Base-by-base conservation (phyloP, 2,329 filamentous ascomycete genomes). In the Dichotomopilus funicola region DNA sequence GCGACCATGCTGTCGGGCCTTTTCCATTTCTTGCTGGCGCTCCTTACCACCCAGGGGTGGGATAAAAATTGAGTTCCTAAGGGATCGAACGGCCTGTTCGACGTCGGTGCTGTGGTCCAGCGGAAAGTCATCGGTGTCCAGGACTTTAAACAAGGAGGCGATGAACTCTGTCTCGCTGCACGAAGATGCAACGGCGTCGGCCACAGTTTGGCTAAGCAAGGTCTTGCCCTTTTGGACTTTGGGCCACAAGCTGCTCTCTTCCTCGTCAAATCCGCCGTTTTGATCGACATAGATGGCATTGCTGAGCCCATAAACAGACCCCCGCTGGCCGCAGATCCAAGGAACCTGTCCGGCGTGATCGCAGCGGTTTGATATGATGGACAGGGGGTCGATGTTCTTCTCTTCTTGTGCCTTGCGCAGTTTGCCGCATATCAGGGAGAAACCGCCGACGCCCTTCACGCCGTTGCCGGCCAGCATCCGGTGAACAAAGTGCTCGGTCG, bases 391-490 rank as follows among this genome's bases (percentile, higher is more conserved):
- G 27, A 77, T 65, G 7, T 53, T 58, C 52, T 57, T 53, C 3
- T 55, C 44, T 5, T 58, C 47, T 33, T 58, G 56, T 10, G 61
- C 61, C 31, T 63, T 64, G 10, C 72, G 68, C 62, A 87, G 71
- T 63, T 82, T 84, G 7, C 81, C 82, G 59, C 82, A 85, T n/a
- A 86, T 73, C 64, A 87, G 76, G 31, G 81, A 85, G 65, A 87
- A 87, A 0, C 84, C 83, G 6, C 84, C 84, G 12, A 86, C 80
- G 49, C 80, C 82, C 63, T 79, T 79, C 27, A 83, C 77, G 8
- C 79, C 75, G 27, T 73, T 73, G 34, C 76, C 75, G 42, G 75
- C 72, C 49, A 85, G 73, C 62, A 85, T 71, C 8, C 72, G 71
- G 52, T 75, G 65, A 12, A 83, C 78, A 61, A 81, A 82, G 3